Conservation (phyloP, 148 eudicot genomes). For the Rheum nobile region DNA sequence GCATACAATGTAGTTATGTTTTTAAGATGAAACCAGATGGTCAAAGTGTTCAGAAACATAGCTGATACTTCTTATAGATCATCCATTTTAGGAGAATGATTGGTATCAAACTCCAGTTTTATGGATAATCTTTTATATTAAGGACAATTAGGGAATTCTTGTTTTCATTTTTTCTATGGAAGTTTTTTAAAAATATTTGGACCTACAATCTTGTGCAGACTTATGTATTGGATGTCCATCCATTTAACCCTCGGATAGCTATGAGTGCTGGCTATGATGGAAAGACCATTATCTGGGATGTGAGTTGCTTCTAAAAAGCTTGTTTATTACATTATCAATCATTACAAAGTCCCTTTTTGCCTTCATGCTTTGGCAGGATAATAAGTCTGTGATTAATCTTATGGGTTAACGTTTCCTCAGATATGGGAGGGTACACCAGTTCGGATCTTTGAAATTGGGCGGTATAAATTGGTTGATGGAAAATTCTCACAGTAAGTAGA, state of each 20-base stretch:
- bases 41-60: background rate
- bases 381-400: background rate
- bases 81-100: background rate
- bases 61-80: background rate
- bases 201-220: conserved; percentile 43
- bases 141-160: background rate
- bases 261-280: conserved; percentile 99
- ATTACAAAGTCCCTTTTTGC: background rate
- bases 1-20: background rate
- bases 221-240: conserved; percentile 96
- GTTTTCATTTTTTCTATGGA: background rate
- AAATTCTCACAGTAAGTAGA: conserved; percentile 87
- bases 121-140: background rate
- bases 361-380: background rate
- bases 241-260: conserved; percentile 95
- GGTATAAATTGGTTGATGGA: conserved; percentile 90
- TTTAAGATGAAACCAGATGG: background rate
- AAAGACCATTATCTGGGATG: conserved; percentile 88
- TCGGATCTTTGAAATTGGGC: conserved; percentile 75
- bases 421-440: conserved; percentile 98
- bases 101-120: background rate
- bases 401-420: conserved; percentile 25
- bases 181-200: background rate
- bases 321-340: background rate
- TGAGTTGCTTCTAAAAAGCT: conserved; percentile 30